Conservation (phyloP, 75 land plant species). For the Picea sitchensis region DNA sequence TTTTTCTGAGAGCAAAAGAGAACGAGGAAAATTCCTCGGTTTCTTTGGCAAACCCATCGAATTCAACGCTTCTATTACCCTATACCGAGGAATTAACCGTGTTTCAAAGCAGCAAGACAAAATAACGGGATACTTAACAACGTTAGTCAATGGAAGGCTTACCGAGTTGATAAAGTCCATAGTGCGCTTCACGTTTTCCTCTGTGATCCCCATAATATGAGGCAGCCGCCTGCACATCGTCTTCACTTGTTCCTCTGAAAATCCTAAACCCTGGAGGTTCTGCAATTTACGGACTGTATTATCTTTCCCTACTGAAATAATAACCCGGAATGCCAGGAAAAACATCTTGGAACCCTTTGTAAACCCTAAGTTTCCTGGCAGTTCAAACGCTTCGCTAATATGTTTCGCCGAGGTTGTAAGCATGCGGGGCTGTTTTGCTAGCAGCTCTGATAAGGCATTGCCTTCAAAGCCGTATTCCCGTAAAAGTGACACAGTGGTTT, state of each 20-base stretch:
- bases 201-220: conserved; percentile 8
- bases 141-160: background rate
- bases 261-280: conserved; percentile 7
- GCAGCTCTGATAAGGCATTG: conserved; percentile 12
- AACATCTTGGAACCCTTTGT: conserved; percentile 18
- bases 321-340: background rate
- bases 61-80: conserved; percentile 14
- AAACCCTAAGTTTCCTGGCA: conserved; percentile 15
- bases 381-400: conserved; percentile 2
- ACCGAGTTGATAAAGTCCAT: conserved; percentile 12
- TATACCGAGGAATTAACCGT: conserved; percentile 20
- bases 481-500: conserved; percentile 11
- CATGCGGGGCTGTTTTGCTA: conserved; percentile 13
- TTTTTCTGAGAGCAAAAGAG: conserved; percentile 10
- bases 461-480: conserved; percentile 21
- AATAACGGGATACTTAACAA: conserved; percentile 10
- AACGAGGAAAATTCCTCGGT: background rate
- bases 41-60: conserved; percentile 19
- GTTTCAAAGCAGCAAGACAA: conserved; percentile 17
- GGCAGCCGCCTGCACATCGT: conserved; percentile 11
- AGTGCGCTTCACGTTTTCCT: conserved; percentile 10
- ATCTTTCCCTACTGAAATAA: background rate
- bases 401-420: background rate
- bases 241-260: conserved; percentile 13
- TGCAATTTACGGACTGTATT: conserved; percentile 16